Evolutionary conservation across 1,284 basidiomycete genomes (phyloP).

Genomic region (Sparassis latifolia): DNA sequence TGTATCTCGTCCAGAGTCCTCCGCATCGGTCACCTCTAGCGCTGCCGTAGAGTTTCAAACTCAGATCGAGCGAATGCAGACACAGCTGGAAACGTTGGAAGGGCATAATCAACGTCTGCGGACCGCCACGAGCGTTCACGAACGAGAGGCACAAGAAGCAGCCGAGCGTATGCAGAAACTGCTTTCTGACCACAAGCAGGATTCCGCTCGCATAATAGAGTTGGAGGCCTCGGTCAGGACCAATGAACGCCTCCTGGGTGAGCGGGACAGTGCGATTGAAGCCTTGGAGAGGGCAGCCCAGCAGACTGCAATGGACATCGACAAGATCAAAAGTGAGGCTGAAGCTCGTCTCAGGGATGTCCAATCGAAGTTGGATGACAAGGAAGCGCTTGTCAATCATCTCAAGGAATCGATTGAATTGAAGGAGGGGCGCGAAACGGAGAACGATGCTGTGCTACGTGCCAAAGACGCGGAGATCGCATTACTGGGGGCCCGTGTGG

Average conservation of each 20-base stretch:
- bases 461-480: conserved; percentile 52
- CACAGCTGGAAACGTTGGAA: conserved; percentile 48
- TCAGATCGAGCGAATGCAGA: conserved; percentile 38
- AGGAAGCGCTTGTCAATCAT: conserved; percentile 36
- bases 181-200: conserved; percentile 43
- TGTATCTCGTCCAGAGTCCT: conserved; percentile 24
- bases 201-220: conserved; percentile 33
- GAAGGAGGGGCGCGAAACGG: conserved; percentile 47
- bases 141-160: conserved; percentile 17
- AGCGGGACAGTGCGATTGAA: conserved; percentile 47
- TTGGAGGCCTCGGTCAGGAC: conserved; percentile 44
- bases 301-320: conserved; percentile 36
- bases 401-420: conserved; percentile 46
- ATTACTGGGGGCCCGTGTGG: conserved; percentile 44
- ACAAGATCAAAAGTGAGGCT: conserved; percentile 38
- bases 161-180: conserved; percentile 21
- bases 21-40: conserved; percentile 18
- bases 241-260: conserved; percentile 39
- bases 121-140: conserved; percentile 20
- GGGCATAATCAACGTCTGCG: conserved; percentile 37
- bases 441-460: conserved; percentile 42
- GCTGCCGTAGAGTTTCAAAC: conserved; percentile 25
- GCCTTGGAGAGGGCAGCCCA: conserved; percentile 41
- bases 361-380: conserved; percentile 42
- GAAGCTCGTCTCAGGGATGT: conserved; percentile 40